Evolutionary conservation across 495 filamentous ascomycete genomes (phyloP).

Genomic region (Penicillium salamii): DNA sequence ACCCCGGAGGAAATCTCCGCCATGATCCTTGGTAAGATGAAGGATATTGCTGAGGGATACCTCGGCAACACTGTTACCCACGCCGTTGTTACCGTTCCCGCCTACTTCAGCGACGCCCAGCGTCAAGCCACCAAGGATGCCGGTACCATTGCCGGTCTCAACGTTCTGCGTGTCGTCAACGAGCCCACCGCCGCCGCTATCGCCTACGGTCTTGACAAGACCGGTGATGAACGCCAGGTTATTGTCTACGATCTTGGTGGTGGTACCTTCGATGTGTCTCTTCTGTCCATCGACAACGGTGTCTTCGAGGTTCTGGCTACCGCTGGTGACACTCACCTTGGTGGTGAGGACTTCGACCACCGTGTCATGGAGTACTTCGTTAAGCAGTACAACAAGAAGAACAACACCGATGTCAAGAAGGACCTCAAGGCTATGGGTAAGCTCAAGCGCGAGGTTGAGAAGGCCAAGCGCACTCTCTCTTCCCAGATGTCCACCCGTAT

Average conservation of each 20-base stretch:
- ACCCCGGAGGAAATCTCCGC: slow-evolving; percentile 86
- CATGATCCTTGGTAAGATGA: slow-evolving; percentile 93
- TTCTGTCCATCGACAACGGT: slow-evolving; percentile 93
- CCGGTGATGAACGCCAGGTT: slow-evolving; percentile 81
- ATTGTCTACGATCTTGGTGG: slow-evolving; percentile 98
- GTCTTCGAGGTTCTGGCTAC: slow-evolving; percentile 98
- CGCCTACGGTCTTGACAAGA: slow-evolving; percentile 86
- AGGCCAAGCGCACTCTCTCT: slow-evolving; percentile 98
- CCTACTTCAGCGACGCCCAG: slow-evolving; percentile 99
- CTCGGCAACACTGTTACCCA: slow-evolving; percentile 93
- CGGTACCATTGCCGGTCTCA: slow-evolving; percentile 89
- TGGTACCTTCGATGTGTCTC: slow-evolving; percentile 99
- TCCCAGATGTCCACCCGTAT: slow-evolving; percentile 97
- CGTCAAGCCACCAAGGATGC: slow-evolving; percentile 98
- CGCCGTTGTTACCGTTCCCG: slow-evolving; percentile 95
- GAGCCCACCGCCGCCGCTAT: slow-evolving; percentile 88
- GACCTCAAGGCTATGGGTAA: slow-evolving; percentile 99
- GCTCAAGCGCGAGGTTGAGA: slow-evolving; percentile 99
- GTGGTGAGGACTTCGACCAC: slow-evolving; percentile 99
- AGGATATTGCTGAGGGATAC: slow-evolving; percentile 92
- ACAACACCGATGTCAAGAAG: slow-evolving; percentile 87
- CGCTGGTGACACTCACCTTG: slow-evolving; percentile 98
- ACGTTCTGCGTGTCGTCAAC: slow-evolving; percentile 97
- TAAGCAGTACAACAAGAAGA: slow-evolving; percentile 99
- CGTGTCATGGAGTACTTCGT: slow-evolving; percentile 95